phyloP scores from a whole-genome alignment of 768 basidiomycete species.

The Austroboletus festivus region DNA sequence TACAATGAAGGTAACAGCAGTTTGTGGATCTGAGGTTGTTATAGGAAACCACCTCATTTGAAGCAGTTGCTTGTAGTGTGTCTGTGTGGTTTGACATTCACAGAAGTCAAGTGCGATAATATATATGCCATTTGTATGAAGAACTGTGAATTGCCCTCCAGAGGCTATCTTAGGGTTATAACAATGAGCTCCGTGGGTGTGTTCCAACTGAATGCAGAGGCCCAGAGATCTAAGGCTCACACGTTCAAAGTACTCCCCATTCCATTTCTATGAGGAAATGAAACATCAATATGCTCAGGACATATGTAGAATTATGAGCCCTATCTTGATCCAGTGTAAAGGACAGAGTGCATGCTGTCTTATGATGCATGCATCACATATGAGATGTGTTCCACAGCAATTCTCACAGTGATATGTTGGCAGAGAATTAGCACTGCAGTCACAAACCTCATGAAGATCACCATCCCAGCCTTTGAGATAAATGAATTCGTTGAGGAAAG shows the following conservation, averaged over 20 bases:
- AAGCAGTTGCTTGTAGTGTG: too few relatives aligned
- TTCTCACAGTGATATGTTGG: not conserved
- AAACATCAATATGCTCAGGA: too few relatives aligned
- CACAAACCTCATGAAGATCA: not conserved
- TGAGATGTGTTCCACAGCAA: not conserved
- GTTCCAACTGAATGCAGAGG: constrained; percentile 1
- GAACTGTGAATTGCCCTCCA: not conserved
- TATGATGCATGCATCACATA: not conserved
- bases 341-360: not conserved
- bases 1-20: too few relatives aligned
- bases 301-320: too few relatives aligned
- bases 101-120: too few relatives aligned
- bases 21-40: too few relatives aligned
- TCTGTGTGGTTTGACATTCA: too few relatives aligned
- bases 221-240: not conserved
- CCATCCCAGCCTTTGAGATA: not conserved
- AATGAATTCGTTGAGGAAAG: constrained; percentile 2
- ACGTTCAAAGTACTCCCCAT: not conserved
- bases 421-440: too few relatives aligned
- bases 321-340: not conserved
- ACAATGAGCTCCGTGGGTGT: not conserved
- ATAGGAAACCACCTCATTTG: too few relatives aligned
- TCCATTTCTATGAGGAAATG: too few relatives aligned
- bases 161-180: not conserved
- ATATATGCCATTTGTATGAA: not conserved